Evolutionary conservation across 106 monocot species (phyloP).

Genomic region (Vanilla planifolia): DNA sequence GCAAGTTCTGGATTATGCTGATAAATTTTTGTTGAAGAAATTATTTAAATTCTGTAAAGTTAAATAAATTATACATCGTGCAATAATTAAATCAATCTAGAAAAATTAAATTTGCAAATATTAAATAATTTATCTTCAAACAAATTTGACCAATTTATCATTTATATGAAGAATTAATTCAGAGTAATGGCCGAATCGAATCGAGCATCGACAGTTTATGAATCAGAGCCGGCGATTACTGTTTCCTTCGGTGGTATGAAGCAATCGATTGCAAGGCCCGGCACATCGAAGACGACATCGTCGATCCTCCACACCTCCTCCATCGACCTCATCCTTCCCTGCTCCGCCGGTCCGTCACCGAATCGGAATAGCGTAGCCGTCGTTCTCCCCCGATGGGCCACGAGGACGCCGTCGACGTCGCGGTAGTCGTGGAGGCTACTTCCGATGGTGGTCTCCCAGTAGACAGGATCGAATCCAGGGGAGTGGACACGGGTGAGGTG

Average conservation of each 20-base stretch:
- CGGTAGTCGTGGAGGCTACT: slow-evolving; percentile 39
- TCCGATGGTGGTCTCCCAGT: slow-evolving; percentile 59
- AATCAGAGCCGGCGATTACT: too few relatives aligned
- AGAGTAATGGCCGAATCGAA: too few relatives aligned
- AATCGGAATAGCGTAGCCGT: slow-evolving; percentile 41
- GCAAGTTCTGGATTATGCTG: too few relatives aligned
- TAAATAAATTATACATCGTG: too few relatives aligned
- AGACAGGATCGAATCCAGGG: slow-evolving; percentile 19
- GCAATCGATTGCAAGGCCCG: slow-evolving; percentile 43
- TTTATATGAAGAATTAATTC: too few relatives aligned
- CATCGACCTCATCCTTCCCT: slow-evolving; percentile 29
- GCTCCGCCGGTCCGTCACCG: slow-evolving; percentile 11
- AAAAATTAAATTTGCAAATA: too few relatives aligned
- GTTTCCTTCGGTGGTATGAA: slow-evolving; percentile 57
- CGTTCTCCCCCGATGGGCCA: slow-evolving; percentile 40
- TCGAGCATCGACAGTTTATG: slow-evolving; percentile 1
- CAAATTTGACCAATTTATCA: too few relatives aligned
- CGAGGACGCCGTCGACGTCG: slow-evolving; percentile 34
- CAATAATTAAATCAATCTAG: too few relatives aligned
- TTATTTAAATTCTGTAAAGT: too few relatives aligned
- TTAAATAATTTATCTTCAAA: too few relatives aligned
- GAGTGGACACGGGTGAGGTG: slow-evolving; percentile 43
- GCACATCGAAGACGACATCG: slow-evolving; percentile 52
- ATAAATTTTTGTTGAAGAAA: too few relatives aligned
- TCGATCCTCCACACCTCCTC: slow-evolving; percentile 60